Evolutionary conservation across 2,329 filamentous ascomycete species (phyloP).

Genomic region (Cladophialophora immunda): DNA sequence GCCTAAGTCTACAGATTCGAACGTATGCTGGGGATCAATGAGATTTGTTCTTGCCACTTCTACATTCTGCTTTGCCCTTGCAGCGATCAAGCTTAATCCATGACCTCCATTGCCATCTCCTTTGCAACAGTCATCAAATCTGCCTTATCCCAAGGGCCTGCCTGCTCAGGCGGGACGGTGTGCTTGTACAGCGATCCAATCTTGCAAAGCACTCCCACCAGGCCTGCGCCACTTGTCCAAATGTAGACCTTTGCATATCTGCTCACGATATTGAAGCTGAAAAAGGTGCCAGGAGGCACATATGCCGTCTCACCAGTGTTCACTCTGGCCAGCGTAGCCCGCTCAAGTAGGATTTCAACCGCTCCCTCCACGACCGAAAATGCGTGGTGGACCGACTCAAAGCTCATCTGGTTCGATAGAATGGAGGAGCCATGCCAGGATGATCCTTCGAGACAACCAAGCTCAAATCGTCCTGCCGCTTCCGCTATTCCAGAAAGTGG

Average conservation of each 20-base stretch:
- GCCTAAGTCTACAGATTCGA: too few relatives aligned
- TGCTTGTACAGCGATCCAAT: conserved; percentile 48
- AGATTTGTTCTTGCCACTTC: too few relatives aligned
- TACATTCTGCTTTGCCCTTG: too few relatives aligned
- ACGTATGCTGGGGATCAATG: too few relatives aligned
- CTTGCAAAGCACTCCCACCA: conserved; percentile 56
- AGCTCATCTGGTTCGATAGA: conserved; percentile 54
- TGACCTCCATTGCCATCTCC: too few relatives aligned
- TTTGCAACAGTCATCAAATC: background rate
- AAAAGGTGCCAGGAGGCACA: conserved; percentile 57
- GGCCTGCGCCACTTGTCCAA: conserved; percentile 60
- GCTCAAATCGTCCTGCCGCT: conserved; percentile 60
- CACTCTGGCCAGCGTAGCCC: conserved; percentile 35
- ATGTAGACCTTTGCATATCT: conserved; percentile 58
- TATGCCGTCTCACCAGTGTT: conserved; percentile 60
- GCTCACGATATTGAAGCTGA: conserved; percentile 56
- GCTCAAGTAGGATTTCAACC: background rate
- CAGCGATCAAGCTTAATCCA: too few relatives aligned
- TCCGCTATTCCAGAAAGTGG: conserved; percentile 61
- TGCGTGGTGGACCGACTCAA: conserved; percentile 61
- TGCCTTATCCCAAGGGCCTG: conserved; percentile 16
- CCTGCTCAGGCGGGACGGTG: conserved; percentile 52
- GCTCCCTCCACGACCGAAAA: conserved; percentile 57
- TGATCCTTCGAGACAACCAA: conserved; percentile 60
- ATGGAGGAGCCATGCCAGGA: conserved; percentile 50